phyloP scores from a whole-genome alignment of 2,329 filamentous ascomycete genomes.

The Bipolaris bicolor region DNA sequence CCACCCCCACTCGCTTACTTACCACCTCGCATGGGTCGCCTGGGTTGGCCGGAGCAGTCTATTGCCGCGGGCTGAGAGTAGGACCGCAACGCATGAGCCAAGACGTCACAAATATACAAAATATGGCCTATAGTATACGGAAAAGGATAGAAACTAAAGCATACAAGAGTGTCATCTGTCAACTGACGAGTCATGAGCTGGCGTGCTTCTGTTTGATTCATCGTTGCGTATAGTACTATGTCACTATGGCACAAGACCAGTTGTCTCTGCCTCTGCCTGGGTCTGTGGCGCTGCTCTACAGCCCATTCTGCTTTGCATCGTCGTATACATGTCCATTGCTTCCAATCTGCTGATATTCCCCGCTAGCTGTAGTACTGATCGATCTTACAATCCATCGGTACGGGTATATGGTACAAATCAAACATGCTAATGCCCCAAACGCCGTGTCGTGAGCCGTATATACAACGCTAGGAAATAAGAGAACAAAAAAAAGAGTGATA shows the following conservation, averaged over 20 bases:
- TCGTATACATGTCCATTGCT: neutral
- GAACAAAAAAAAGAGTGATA: constrained; percentile 2
- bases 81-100: constrained; percentile 5
- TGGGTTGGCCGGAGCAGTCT: constrained; percentile 1
- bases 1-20: constrained; percentile 17
- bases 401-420: constrained; percentile 41
- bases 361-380: neutral
- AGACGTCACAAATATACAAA: neutral
- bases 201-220: constrained; percentile 1
- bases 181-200: neutral
- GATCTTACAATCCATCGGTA: constrained; percentile 5
- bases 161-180: neutral
- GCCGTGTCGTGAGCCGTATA: constrained; percentile 21
- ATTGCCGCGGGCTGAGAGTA: neutral
- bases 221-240: neutral
- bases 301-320: neutral
- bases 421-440: constrained; percentile 19
- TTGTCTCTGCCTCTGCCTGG: too few relatives aligned
- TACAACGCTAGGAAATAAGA: constrained; percentile 17
- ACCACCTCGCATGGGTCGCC: constrained; percentile 10
- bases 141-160: neutral
- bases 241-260: too few relatives aligned
- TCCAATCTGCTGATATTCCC: neutral
- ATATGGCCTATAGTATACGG: neutral
- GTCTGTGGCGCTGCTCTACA: neutral